Base-by-base conservation (phyloP, 257 asterid species). In the Solanum chaucha region DNA sequence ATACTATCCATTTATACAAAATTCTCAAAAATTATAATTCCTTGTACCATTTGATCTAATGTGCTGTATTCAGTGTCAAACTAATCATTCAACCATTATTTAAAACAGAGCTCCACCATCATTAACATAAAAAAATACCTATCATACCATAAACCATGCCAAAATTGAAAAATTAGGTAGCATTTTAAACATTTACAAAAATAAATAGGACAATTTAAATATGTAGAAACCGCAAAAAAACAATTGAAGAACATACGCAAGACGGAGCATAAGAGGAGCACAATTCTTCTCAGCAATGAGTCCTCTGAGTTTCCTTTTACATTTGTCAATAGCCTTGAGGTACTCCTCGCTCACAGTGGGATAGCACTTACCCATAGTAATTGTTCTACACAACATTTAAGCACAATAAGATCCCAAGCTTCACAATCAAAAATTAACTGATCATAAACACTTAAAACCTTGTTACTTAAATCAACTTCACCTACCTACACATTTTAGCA, bases 251-350 rank as follows among this genome's bases (percentile, higher is more conserved):
- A 36, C 55, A 32, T 89, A 96, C 99, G 97, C 99, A 30, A 95
- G 88, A 32, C 98, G 96, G 22, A 96, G 96, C 97, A 95, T 94
- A 88, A 96, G 84, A n/a, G 98, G 98, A 90, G 98, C 97, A 88
- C 98, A 95, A 73, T 91, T 88, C 92, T 96, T 96, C 91, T 93
- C 98, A 19, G 98, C 96, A 64, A 96, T 96, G 84, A 96, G 90
- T 26, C 97, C 99, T 89, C 98, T 92, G 70, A 96, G 98, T 92
- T 96, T 95, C 89, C 92, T 94, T 95, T 90, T 94, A 88, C 91
- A 89, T 83, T 96, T 96, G 74, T 95, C 98, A 84, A 95, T 75
- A 10, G 98, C 98, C 91, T 91, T 92, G 83, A 83, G 88, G 90
- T 95, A 96, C 88, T 96, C 99, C 55, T 87, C 98, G 40, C 96